Evolutionary conservation across 1,139 yeast genomes (phyloP), one percentile per base, ranked within the genome.

Genomic region (Zygosaccharomyces sapae): DNA sequence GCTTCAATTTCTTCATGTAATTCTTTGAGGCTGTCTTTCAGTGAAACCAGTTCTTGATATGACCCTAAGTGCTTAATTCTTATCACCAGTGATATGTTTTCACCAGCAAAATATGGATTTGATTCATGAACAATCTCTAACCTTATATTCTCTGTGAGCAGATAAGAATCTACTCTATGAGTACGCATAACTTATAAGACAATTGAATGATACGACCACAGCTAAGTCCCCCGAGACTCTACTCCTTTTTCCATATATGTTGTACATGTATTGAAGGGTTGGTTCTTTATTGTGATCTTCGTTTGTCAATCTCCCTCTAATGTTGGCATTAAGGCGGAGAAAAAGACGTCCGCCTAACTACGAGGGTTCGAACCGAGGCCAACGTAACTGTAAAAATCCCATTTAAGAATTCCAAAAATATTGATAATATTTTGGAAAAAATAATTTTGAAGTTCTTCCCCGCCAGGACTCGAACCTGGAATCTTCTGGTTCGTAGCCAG

Each of bases 391-490:
- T 7, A 24, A 9, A 3, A 24, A 3, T 24, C 6, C 27, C 27
- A 3, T 16, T 16, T 16, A 16, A 16, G 16, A 16, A 16, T 16
- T 16, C 16, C 16, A 16, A 16, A 16, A 16, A 16, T 16, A 16
- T 16, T 16, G 16, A 16, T 16, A 16, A 16, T 16, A 16, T 16
- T 16, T 16, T 16, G 16, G 16, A 16, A 16, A 16, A 16, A 16
- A 16, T 16, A 16, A 16, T 16, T 16, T 16, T 16, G 16, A 16
- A 16, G 16, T 31, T 31, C 89, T 83, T 83, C 89, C 89, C 87
- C 90, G 83, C 88, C 88, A 83, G 89, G 90, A 83, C 83, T 83
- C 87, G 90, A 83, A 83, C 89, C 90, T 83, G 88, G 88, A 83
- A 81, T 83, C 89, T 83, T 81, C 87, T 82, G 88, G 88, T 83